phyloP scores from a whole-genome alignment of 2,329 filamentous ascomycete genomes.

The Cordyceps tenuipes region DNA sequence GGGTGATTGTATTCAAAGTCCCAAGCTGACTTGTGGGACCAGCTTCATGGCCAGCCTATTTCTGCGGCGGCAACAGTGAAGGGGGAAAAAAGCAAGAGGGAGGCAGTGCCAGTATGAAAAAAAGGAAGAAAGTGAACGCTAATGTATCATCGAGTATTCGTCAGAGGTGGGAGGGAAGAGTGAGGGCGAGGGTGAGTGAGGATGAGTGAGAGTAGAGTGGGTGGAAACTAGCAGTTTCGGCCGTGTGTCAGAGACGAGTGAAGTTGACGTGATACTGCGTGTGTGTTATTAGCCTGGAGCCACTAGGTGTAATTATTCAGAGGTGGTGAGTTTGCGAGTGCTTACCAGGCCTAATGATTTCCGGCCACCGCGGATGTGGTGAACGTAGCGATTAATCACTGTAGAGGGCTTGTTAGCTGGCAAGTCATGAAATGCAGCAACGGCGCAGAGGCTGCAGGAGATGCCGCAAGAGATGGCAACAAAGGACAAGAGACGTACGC shows the following conservation, averaged over 20 bases:
- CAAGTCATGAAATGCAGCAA: not conserved
- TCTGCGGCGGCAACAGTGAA: not conserved
- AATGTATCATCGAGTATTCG: slow-evolving; percentile 10
- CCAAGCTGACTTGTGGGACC: not conserved
- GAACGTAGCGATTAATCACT: slow-evolving; percentile 13
- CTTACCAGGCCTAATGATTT: slow-evolving; percentile 12
- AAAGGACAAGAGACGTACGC: slow-evolving; percentile 16
- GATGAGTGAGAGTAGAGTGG: not conserved
- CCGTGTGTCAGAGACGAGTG: slow-evolving; percentile 8
- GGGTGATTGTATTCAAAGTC: slow-evolving; percentile 9
- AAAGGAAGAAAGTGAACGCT: slow-evolving; percentile 4
- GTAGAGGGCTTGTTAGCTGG: not conserved
- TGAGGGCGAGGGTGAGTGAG: not conserved
- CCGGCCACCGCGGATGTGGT: slow-evolving; percentile 10
- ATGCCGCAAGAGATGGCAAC: too few relatives aligned
- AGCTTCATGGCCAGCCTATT: not conserved
- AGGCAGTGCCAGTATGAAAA: not conserved
- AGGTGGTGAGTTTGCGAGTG: not conserved
- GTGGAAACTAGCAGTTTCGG: not conserved
- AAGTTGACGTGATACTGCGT: slow-evolving; percentile 13
- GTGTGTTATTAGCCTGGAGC: not conserved
- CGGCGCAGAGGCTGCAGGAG: not conserved
- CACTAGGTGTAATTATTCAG: slow-evolving; percentile 1
- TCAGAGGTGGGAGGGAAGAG: not conserved
- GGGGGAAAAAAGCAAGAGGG: not conserved